Evolutionary conservation across 106 monocot species (phyloP).

Genomic region (Platanthera zijinensis): DNA sequence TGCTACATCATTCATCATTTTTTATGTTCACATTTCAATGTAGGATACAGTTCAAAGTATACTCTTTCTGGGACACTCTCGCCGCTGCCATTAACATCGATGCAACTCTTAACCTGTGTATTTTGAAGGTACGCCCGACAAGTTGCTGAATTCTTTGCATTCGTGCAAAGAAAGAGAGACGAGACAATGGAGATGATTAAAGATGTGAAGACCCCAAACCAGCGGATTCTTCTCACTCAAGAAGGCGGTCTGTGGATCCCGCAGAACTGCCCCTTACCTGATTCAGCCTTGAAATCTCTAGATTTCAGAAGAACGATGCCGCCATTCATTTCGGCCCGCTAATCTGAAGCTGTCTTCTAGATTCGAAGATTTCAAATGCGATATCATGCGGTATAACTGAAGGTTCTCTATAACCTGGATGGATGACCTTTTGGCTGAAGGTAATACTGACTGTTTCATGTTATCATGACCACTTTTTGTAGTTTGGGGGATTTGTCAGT

Average conservation of each 20-base stretch:
- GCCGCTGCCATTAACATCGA: background rate
- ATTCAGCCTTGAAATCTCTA: conserved; percentile 41
- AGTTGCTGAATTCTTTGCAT: conserved; percentile 91
- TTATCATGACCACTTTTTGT: background rate
- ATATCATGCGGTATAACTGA: background rate
- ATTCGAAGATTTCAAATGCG: background rate
- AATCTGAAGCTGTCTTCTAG: background rate
- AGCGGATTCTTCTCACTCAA: conserved; percentile 43
- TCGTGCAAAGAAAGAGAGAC: conserved; percentile 89
- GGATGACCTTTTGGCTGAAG: background rate
- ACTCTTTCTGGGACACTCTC: background rate
- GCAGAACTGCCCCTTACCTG: conserved; percentile 25
- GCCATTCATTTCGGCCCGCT: conserved; percentile 45
- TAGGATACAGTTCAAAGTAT: background rate
- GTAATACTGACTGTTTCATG: background rate
- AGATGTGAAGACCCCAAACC: conserved; percentile 5
- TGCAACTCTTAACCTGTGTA: background rate
- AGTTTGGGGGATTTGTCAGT: background rate
- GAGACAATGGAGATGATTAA: conserved; percentile 12
- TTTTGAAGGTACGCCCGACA: conserved; percentile 78
- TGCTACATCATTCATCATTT: background rate
- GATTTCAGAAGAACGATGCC: conserved; percentile 68
- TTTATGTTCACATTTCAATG: background rate
- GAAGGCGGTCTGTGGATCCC: conserved; percentile 65
- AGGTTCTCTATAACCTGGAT: background rate